phyloP scores from a whole-genome alignment of 495 filamentous ascomycete genomes.

The Xylaria sp. region DNA sequence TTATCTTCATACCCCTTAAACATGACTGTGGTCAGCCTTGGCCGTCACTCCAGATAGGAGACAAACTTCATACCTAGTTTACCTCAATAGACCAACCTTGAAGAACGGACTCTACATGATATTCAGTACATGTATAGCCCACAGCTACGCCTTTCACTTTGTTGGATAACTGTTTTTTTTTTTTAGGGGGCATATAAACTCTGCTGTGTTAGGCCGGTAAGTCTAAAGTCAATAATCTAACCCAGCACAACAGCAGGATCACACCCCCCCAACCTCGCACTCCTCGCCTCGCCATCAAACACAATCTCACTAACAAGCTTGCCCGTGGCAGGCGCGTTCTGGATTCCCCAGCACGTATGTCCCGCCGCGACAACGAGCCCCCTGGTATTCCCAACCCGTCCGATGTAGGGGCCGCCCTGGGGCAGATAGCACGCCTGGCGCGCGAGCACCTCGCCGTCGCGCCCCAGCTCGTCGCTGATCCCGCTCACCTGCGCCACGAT shows the following conservation, averaged over 20 bases:
- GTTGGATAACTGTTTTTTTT: neutral
- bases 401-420: constrained; percentile 74
- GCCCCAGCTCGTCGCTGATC: constrained; percentile 73
- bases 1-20: no score
- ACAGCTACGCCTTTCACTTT: neutral
- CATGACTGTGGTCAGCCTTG: no score
- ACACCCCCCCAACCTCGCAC: constrained; percentile 58
- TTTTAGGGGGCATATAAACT: neutral
- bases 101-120: neutral
- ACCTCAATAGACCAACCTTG: neutral
- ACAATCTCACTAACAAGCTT: constrained; percentile 81
- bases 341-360: constrained; percentile 92
- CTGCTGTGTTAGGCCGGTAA: neutral
- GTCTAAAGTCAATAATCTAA: neutral
- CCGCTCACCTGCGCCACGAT: constrained; percentile 74
- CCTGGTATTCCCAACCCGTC: constrained; percentile 66
- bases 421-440: constrained; percentile 88
- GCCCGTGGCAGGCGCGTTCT: constrained; percentile 85
- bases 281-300: constrained; percentile 74
- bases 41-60: no score
- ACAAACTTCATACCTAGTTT: neutral
- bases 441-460: constrained; percentile 69
- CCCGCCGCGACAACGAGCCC: constrained; percentile 80
- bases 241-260: constrained; percentile 32
- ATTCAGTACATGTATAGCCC: neutral